A percentile compares a stretch with the other conserved stretches of the same genome.
Evolutionary conservation across 2,329 filamentous ascomycete species (phyloP).

Genomic region (Malbranchea zuffiana): DNA sequence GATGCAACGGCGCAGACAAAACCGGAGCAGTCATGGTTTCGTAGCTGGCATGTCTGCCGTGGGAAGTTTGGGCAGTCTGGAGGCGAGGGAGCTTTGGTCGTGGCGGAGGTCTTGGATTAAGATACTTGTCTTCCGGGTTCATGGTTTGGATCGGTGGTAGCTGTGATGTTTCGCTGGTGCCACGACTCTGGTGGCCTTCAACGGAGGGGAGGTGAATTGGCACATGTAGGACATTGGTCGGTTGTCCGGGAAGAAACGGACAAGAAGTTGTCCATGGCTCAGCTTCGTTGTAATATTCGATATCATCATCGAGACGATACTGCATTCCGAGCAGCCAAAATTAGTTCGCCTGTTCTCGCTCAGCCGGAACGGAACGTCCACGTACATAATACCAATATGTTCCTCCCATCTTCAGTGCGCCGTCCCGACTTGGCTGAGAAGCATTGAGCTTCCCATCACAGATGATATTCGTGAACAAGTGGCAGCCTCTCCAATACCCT

Average conservation of each 20-base stretch:
- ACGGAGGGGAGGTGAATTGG: conserved; percentile 53
- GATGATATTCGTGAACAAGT: conserved; percentile 74
- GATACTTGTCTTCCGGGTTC: conserved; percentile 65
- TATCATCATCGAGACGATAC: conserved; percentile 72
- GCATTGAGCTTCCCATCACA: conserved; percentile 57
- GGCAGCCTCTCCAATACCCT: conserved; percentile 76
- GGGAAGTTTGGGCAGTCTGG: conserved; percentile 32
- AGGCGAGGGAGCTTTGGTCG: conserved; percentile 38
- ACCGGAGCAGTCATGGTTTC: conserved; percentile 17
- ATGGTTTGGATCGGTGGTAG: conserved; percentile 58
- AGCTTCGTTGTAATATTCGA: conserved; percentile 63
- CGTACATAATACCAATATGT: conserved; percentile 94
- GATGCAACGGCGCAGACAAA: conserved; percentile 19
- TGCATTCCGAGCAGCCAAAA: conserved; percentile 28
- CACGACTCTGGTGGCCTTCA: conserved; percentile 44
- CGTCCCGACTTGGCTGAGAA: conserved; percentile 50
- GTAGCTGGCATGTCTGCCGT: conserved; percentile 5
- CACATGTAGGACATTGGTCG: conserved; percentile 72
- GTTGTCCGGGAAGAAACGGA: conserved; percentile 77
- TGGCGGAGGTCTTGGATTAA: conserved; percentile 52
- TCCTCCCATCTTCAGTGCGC: conserved; percentile 80
- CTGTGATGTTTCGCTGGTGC: conserved; percentile 48
- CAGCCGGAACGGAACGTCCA: conserved; percentile 16
- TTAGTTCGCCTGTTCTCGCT: not conserved
- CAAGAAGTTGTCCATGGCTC: conserved; percentile 67